Evolutionary conservation across 768 basidiomycete species (phyloP).

Genomic region (Steccherinum ochraceum): DNA sequence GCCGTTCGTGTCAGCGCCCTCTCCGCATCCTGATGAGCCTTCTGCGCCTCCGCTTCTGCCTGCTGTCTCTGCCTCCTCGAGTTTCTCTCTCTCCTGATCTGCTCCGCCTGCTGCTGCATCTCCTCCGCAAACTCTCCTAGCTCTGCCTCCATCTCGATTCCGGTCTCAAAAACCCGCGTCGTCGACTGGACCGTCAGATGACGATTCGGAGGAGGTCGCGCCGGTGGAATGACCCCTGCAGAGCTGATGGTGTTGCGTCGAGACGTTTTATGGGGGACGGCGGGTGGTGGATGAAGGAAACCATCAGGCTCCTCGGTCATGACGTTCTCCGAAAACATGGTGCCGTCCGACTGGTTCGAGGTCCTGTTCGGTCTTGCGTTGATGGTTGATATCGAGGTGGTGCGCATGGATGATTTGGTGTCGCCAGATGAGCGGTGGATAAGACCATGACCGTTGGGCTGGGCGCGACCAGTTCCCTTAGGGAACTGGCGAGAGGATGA

Average conservation of each 20-base stretch:
- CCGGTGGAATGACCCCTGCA: constrained; percentile 9
- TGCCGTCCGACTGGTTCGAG: constrained; percentile 7
- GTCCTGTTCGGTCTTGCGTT: constrained; percentile 4
- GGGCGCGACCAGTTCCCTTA: constrained; percentile 16
- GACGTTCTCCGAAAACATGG: constrained; percentile 16
- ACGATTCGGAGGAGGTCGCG: constrained; percentile 12
- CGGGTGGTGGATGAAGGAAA: constrained; percentile 45
- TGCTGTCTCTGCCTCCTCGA: constrained; percentile 66
- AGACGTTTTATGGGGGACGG: constrained; percentile 28
- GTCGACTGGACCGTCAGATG: constrained; percentile 14
- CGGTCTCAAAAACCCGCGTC: neutral
- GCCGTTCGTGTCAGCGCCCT: constrained; percentile 34
- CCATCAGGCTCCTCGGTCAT: constrained; percentile 29
- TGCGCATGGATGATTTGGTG: constrained; percentile 34
- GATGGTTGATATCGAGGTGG: constrained; percentile 12
- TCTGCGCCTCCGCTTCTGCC: constrained; percentile 55
- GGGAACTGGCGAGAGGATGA: constrained; percentile 21
- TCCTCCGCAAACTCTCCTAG: constrained; percentile 63
- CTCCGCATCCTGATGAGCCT: constrained; percentile 56
- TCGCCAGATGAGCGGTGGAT: constrained; percentile 47
- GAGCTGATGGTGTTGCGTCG: constrained; percentile 74
- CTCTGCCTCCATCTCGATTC: constrained; percentile 27
- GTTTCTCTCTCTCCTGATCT: constrained; percentile 72
- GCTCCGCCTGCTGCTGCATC: constrained; percentile 85
- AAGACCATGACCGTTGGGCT: constrained; percentile 18